Percentiles rank a stretch among this genome's conserved stretches.
phyloP scores from a whole-genome alignment of 2,329 filamentous ascomycete genomes.

The Epichloe gansuensis region DNA sequence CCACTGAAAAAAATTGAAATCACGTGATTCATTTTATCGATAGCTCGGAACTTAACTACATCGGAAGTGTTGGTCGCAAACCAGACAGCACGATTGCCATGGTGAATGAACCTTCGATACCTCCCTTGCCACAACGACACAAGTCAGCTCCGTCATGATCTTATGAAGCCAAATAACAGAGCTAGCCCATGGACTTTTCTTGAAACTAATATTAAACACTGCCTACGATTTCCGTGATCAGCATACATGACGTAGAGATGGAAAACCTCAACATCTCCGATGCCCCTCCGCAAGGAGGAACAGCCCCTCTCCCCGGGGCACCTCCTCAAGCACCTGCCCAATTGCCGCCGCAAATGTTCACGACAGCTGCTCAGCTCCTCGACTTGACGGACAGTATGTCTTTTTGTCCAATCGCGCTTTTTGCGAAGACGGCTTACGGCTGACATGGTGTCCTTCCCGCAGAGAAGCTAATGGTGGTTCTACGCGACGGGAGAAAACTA shows the following conservation, averaged over 20 bases:
- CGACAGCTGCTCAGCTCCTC: constrained; percentile 86
- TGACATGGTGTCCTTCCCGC: constrained; percentile 13
- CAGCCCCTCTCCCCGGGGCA: constrained; percentile 17
- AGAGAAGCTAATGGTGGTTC: constrained; percentile 91
- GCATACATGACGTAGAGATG: constrained; percentile 27
- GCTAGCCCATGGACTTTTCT: neutral
- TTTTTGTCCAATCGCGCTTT: neutral
- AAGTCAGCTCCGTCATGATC: neutral
- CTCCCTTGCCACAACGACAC: neutral
- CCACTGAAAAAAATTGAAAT: neutral
- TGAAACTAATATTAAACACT: neutral
- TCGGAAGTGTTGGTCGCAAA: neutral
- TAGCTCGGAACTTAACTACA: neutral
- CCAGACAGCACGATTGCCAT: neutral
- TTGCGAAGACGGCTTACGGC: constrained; percentile 3
- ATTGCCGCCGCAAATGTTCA: constrained; percentile 92
- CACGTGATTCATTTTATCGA: constrained; percentile 5
- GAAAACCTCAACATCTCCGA: constrained; percentile 41
- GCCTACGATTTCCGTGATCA: constrained; percentile 4
- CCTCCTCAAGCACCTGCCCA: constrained; percentile 39
- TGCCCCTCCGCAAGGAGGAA: constrained; percentile 28
- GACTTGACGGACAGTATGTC: constrained; percentile 91
- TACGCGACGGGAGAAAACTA: constrained; percentile 88
- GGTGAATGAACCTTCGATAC: neutral
- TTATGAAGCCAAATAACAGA: neutral